A percentile compares a stretch with the other conserved stretches of the same genome.
Conservation (phyloP, 2,329 filamentous ascomycete genomes). For the Hymenoscyphus occultus region DNA sequence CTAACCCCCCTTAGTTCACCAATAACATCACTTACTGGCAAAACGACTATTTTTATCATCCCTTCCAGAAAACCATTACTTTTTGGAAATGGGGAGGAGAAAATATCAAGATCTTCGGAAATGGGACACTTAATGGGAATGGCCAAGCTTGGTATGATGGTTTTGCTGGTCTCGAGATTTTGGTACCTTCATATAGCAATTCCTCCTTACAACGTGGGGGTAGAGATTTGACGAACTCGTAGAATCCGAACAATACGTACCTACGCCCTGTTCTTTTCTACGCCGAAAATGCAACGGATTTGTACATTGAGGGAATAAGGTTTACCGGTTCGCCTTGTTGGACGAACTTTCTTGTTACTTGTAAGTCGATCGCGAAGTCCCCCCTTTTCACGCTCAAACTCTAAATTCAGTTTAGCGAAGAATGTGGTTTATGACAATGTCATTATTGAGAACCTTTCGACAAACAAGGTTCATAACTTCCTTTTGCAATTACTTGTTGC, state of each 20-base stretch:
- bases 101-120: slow-evolving; percentile 58
- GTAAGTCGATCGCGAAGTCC: slow-evolving; percentile 31
- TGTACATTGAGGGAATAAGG: slow-evolving; percentile 55
- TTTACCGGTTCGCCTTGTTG: slow-evolving; percentile 61
- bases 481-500: slow-evolving; percentile 34
- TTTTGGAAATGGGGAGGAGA: slow-evolving; percentile 64
- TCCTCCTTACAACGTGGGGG: neutral
- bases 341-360: slow-evolving; percentile 61
- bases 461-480: slow-evolving; percentile 32
- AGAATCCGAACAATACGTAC: slow-evolving; percentile 53
- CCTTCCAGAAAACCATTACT: slow-evolving; percentile 54
- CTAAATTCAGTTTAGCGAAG: slow-evolving; percentile 36
- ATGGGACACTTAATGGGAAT: slow-evolving; percentile 39
- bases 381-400: neutral
- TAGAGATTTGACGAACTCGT: neutral
- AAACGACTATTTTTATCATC: slow-evolving; percentile 48
- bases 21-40: slow-evolving; percentile 67
- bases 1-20: slow-evolving; percentile 45
- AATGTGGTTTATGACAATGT: slow-evolving; percentile 54
- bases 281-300: slow-evolving; percentile 57
- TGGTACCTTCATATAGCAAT: slow-evolving; percentile 31
- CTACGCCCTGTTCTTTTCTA: slow-evolving; percentile 59
- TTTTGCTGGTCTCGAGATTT: slow-evolving; percentile 42
- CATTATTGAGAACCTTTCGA: slow-evolving; percentile 53
- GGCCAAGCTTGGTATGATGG: slow-evolving; percentile 28